These are phyloP conservation scores for Solanum hybrid DNA, from an alignment of 305 asterid species.

Conservation along the genomic window DNA sequence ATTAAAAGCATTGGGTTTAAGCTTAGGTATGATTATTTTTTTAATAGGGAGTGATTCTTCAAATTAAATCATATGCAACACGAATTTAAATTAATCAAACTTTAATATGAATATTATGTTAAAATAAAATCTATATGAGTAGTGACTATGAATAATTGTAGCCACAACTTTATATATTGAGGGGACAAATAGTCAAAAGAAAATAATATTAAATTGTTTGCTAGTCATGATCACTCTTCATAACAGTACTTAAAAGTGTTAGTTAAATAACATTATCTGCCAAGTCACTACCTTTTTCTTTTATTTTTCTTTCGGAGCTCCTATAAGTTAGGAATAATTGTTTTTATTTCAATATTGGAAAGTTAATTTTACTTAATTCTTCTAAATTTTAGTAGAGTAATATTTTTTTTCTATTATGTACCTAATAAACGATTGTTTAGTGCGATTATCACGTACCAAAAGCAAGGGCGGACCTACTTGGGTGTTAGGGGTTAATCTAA, in stretches of 20 bases:
- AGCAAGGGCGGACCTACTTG: too few species aligned
- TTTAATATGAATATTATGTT: too few species aligned
- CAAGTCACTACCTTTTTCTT: not conserved
- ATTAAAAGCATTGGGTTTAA: too few species aligned
- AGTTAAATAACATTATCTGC: not conserved
- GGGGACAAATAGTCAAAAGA: not conserved
- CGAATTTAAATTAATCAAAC: too few species aligned
- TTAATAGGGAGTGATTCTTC: too few species aligned
- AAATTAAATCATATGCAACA: too few species aligned
- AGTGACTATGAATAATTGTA: not conserved
- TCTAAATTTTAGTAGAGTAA: not conserved
- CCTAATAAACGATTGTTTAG: not conserved
- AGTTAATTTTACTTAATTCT: not conserved
- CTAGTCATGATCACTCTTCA: not conserved
- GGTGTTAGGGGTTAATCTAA: too few species aligned
- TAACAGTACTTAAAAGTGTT: not conserved
- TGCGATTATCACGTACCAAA: not conserved
- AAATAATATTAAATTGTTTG: not conserved
- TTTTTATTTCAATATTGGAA: not conserved
- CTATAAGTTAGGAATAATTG: not conserved
- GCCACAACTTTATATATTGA: not conserved
- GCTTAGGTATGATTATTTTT: too few species aligned
- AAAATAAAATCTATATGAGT: too few species aligned
- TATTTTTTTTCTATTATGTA: not conserved
- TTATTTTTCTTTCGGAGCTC: too few species aligned